Conservation (phyloP, 73 alveolate genomes). For the Stentor coeruleus region DNA sequence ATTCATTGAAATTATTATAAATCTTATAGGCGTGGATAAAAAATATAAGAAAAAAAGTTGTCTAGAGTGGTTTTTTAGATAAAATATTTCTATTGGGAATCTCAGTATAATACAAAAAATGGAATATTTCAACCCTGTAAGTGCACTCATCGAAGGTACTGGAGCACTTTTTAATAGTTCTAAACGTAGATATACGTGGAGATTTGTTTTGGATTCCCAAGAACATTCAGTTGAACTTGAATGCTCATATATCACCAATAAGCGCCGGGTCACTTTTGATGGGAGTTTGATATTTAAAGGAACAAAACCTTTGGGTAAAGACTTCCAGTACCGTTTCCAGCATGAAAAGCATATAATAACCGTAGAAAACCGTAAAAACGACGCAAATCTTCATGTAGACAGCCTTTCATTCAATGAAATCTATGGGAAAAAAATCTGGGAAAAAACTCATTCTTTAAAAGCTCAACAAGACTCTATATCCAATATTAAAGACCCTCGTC, state of each 20-base stretch:
- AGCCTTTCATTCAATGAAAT: background rate
- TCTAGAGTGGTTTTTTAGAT: no score
- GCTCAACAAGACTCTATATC: background rate
- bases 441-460: background rate
- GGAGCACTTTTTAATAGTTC: slow-evolving; percentile 16
- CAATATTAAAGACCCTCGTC: background rate
- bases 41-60: no score
- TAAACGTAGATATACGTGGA: background rate
- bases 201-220: slow-evolving; percentile 1
- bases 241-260: slow-evolving; percentile 18
- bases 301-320: background rate
- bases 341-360: slow-evolving; percentile 5
- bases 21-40: no score
- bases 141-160: background rate
- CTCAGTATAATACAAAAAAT: no score
- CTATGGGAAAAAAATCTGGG: background rate
- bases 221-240: slow-evolving; percentile 17
- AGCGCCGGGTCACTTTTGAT: slow-evolving; percentile 25
- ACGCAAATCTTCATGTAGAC: slow-evolving; percentile 15
- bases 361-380: background rate
- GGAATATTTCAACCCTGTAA: background rate
- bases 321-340: background rate
- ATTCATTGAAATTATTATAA: no score
- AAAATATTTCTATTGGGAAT: no score
- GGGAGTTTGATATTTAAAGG: slow-evolving; percentile 14